A percentile compares a stretch with the other conserved stretches of the same genome.
These are phyloP conservation scores for Maudiozyma bulderi DNA, from an alignment of 805 yeast genomes.

Conservation along the genomic window DNA sequence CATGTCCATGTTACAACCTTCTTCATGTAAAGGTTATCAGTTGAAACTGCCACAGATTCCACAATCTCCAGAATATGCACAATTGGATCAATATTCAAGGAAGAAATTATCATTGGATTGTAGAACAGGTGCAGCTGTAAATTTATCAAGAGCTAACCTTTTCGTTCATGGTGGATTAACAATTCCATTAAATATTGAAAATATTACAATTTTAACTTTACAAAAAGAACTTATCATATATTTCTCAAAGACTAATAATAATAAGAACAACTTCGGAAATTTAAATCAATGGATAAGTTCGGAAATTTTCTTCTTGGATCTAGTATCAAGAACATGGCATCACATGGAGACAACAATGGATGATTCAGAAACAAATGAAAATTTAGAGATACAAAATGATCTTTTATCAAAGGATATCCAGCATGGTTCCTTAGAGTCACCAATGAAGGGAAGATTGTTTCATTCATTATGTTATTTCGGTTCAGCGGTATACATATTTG, in stretches of 20 bases:
- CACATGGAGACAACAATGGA: conserved; percentile 27
- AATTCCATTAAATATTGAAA: conserved; percentile 40
- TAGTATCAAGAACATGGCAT: conserved; percentile 51
- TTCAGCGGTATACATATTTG: conserved; percentile 47
- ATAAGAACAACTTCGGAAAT: conserved; percentile 14
- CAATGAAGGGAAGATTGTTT: conserved; percentile 36
- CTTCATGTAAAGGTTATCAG: conserved; percentile 51
- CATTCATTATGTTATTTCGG: conserved; percentile 48
- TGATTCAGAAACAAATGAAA: not conserved
- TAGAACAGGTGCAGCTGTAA: conserved; percentile 60
- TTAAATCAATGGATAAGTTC: conserved; percentile 40
- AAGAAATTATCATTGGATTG: conserved; percentile 45
- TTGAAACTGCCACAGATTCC: conserved; percentile 43
- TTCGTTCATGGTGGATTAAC: conserved; percentile 61
- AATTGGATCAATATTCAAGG: conserved; percentile 30
- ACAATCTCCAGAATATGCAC: conserved; percentile 12
- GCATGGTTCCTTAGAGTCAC: conserved; percentile 1
- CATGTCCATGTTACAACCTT: conserved; percentile 58
- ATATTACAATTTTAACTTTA: conserved; percentile 34
- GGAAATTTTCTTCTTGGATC: conserved; percentile 51
- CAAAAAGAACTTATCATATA: conserved; percentile 30
- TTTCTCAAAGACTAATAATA: conserved; percentile 19
- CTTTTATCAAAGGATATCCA: not conserved
- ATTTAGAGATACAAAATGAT: not conserved
- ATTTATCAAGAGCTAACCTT: conserved; percentile 48